Conservation (phyloP, 2,329 filamentous ascomycete genomes). For the Raffaelea ambrosiae region DNA sequence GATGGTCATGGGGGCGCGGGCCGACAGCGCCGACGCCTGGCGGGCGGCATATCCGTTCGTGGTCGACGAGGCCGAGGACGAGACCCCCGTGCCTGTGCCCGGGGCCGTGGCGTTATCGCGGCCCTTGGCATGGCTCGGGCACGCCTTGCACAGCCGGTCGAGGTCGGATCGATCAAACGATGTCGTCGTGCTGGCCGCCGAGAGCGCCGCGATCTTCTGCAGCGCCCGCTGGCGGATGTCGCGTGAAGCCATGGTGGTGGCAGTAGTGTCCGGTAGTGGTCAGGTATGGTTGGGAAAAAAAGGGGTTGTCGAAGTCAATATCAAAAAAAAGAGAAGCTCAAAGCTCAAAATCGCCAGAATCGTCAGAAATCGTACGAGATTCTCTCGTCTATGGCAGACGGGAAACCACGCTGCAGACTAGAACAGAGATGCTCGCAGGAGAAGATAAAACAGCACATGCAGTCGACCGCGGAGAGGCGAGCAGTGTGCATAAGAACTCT, state of each 20-base stretch:
- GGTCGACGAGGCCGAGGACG: not conserved
- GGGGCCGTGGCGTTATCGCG: constrained; percentile 29
- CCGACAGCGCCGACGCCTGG: no score
- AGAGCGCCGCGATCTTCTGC: constrained; percentile 57
- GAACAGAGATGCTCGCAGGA: no score
- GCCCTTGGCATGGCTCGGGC: constrained; percentile 35
- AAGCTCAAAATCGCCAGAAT: not conserved
- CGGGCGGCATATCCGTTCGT: not conserved
- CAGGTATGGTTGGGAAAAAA: not conserved
- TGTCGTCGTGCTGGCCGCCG: constrained; percentile 43
- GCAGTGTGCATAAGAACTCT: no score
- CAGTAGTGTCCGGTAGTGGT: not conserved
- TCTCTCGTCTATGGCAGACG: no score
- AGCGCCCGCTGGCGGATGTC: constrained; percentile 55
- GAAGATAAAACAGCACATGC: no score
- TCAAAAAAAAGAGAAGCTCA: not conserved
- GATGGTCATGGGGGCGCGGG: constrained; percentile 38
- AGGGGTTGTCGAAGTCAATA: not conserved
- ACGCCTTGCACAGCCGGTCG: constrained; percentile 52
- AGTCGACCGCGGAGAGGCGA: no score
- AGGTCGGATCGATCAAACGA: constrained; percentile 56
- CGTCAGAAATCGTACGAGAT: not conserved
- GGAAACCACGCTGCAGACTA: no score
- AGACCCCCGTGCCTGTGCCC: not conserved
- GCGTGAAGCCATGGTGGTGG: constrained; percentile 32